These are phyloP conservation scores for Spergularia azorica DNA, from an alignment of 179 eudicot species.

Conservation along the genomic window DNA sequence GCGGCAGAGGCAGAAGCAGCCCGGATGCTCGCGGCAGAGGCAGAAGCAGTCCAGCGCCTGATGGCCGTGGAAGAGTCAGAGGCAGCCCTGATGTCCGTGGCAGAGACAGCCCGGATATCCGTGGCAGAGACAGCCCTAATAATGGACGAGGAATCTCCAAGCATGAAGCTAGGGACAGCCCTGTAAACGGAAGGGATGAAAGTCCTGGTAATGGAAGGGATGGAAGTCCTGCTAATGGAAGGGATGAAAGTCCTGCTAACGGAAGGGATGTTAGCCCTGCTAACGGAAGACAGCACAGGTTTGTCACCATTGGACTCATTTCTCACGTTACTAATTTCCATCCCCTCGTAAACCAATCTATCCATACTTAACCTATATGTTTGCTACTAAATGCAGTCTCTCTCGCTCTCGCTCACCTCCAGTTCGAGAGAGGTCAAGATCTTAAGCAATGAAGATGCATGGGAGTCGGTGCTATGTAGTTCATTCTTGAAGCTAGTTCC, in stretches of 20 bases:
- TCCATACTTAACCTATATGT: neutral
- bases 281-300: constrained; percentile 56
- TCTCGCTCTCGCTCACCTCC: constrained; percentile 43
- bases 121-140: constrained; percentile 62
- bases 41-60: constrained; percentile 60
- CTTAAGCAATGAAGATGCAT: constrained; percentile 14
- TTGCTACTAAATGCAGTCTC: constrained; percentile 43
- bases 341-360: neutral
- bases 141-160: constrained; percentile 41
- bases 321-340: neutral
- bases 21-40: constrained; percentile 30
- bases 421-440: constrained; percentile 42
- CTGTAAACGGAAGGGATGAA: constrained; percentile 38
- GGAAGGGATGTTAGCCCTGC: constrained; percentile 38
- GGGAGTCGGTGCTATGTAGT: neutral
- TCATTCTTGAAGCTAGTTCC: neutral
- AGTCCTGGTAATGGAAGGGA: constrained; percentile 35
- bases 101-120: constrained; percentile 3
- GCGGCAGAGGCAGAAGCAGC: constrained; percentile 2
- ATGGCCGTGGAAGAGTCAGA: constrained; percentile 43
- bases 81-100: constrained; percentile 49
- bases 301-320: neutral
- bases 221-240: constrained; percentile 23
- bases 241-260: constrained; percentile 47
- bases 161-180: constrained; percentile 39